Evolutionary conservation across 2,329 filamentous ascomycete species (phyloP).

Genomic region (Tolypocladium inflatum): DNA sequence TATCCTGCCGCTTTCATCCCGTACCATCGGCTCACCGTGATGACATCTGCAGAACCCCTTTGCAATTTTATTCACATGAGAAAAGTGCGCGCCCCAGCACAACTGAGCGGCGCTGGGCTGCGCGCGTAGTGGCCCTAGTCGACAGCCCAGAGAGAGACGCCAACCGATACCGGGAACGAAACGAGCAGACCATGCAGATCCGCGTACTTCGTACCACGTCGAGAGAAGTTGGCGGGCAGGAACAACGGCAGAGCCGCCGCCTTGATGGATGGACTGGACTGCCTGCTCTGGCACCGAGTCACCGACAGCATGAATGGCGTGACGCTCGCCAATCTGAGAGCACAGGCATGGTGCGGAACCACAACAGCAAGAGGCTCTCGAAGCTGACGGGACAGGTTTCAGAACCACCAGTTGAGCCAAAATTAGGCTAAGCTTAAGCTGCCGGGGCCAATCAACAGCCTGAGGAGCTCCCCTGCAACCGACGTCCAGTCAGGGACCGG

Average conservation of each 20-base stretch:
- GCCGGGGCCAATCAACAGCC: conserved; percentile 22
- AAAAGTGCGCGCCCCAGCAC: background rate
- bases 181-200: background rate
- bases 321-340: conserved; percentile 16
- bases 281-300: background rate
- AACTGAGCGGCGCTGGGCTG: background rate
- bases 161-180: background rate
- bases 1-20: background rate
- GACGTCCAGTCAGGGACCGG: conserved; percentile 9
- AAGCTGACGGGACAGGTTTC: background rate
- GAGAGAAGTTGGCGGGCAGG: background rate
- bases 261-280: background rate
- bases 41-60: background rate
- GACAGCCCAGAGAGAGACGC: background rate
- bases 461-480: conserved; percentile 17
- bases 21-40: background rate
- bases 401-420: conserved; percentile 7
- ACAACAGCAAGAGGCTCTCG: background rate
- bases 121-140: background rate
- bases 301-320: conserved; percentile 8
- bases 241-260: background rate
- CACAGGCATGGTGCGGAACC: background rate
- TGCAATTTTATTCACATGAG: background rate
- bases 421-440: conserved; percentile 22
- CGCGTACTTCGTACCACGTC: background rate